Conservation (phyloP, 1,284 basidiomycete genomes). For the Inonotus hispidus region DNA sequence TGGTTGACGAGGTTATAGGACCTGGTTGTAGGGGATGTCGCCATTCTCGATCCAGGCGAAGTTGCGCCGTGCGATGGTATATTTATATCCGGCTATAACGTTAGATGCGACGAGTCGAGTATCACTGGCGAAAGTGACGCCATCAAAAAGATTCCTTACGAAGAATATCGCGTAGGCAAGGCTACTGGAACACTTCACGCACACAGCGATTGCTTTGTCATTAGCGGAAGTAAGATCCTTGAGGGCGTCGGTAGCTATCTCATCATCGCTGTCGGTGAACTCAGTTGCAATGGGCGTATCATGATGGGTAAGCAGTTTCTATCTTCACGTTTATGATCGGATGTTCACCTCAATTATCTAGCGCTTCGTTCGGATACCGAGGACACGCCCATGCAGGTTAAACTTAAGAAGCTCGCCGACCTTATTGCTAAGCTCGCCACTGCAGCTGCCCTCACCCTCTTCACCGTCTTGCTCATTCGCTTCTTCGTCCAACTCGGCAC, state of each 20-base stretch:
- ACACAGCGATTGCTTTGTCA: constrained; percentile 89
- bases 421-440: constrained; percentile 90
- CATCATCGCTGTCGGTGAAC: constrained; percentile 78
- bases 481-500: constrained; percentile 85
- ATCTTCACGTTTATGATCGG: background rate
- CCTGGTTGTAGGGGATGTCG: constrained; percentile 91
- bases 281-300: constrained; percentile 45
- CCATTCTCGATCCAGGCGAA: constrained; percentile 91
- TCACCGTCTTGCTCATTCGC: constrained; percentile 84
- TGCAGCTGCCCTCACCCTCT: constrained; percentile 81
- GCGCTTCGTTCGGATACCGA: constrained; percentile 78
- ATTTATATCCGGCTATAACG: constrained; percentile 90
- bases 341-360: constrained; percentile 27
- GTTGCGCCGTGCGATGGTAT: constrained; percentile 94
- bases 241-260: constrained; percentile 94
- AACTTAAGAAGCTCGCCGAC: constrained; percentile 84
- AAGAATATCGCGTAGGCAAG: constrained; percentile 51
- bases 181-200: background rate
- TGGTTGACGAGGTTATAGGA: constrained; percentile 41
- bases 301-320: constrained; percentile 78
- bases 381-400: constrained; percentile 67
- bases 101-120: constrained; percentile 94
- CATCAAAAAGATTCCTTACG: constrained; percentile 83
- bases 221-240: constrained; percentile 89
- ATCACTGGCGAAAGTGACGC: constrained; percentile 96